Base-by-base conservation (phyloP, 108 stramenopile genomes). In the Pseudonitzschia pungens region DNA sequence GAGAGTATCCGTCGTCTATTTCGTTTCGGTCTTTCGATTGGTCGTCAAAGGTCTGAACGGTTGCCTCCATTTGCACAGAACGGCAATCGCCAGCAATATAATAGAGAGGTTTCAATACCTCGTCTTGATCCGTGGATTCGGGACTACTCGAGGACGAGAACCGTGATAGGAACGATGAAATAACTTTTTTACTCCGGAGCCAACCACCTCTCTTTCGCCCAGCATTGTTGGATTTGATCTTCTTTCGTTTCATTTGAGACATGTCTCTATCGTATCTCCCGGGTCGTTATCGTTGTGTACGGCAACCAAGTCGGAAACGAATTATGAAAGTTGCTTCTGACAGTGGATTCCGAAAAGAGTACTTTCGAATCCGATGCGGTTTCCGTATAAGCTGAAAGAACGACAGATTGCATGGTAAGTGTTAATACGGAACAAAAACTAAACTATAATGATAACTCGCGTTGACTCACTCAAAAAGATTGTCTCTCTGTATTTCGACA, bases 71-170 rank as follows among this genome's bases (percentile, higher is more conserved):
- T 67, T 67, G 45, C n/a, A 50, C 45, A 27, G 66, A 67, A 45
- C 44, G 48, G 21, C 6, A 21, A 32, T 44, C 66, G 16, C 36
- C 66, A 14, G 50, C 66, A 16, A 67, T 67, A 29, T 67, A 67
- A 48, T 67, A 67, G 10, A 67, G 28, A 22, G 66, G 66, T 41
- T 67, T 67, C 66, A 50, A 48, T 50, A 67, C 44, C n/a, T 67
- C 66, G 45, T 67, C 66, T 21, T 0, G 45, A 48, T 48, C 18
- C 14, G 18, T 18, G 45, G 45, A 41, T 18, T 43, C 66, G 27
- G 21, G 11, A 45, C 43, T 41, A 22, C 43, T 41, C 24, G 43
- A 48, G 24, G 43, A 48, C 8, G 45, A 50, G 29, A 67, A 67
- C 11, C 42, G 42, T 10, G 60, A 62, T 9, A 62, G 9, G 6